Percentiles rank a stretch among this genome's conserved stretches.
These are phyloP conservation scores for Polyplosphaeria fusca DNA, from an alignment of 495 filamentous ascomycete species.

Conservation along the genomic window DNA sequence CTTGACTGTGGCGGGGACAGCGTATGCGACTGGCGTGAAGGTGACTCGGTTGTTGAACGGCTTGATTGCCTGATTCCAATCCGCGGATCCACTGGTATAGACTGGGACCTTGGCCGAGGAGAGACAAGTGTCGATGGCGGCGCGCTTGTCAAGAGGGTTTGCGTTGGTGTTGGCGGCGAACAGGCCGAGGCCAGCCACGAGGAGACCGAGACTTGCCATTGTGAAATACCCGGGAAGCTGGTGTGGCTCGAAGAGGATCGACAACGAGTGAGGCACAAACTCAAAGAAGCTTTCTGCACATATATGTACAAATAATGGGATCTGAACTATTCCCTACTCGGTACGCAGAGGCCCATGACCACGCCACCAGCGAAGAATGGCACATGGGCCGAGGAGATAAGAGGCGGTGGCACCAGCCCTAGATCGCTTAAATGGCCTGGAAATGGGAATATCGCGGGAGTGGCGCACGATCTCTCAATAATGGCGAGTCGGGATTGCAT, in stretches of 20 bases:
- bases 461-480: too few species aligned
- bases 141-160: constrained; percentile 9
- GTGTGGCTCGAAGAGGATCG: constrained; percentile 5
- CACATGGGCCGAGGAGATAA: too few species aligned
- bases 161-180: constrained; percentile 5
- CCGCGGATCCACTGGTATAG: constrained; percentile 2
- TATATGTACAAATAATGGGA: not conserved
- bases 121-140: constrained; percentile 16
- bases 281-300: not conserved
- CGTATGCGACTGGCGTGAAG: constrained; percentile 59
- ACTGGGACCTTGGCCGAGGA: constrained; percentile 2
- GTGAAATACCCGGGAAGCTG: not conserved
- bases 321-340: not conserved
- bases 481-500: too few species aligned
- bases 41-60: constrained; percentile 63
- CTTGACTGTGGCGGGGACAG: constrained; percentile 54
- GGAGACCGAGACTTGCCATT: constrained; percentile 1
- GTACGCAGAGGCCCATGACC: too few species aligned
- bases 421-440: too few species aligned
- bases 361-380: too few species aligned
- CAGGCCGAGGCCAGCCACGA: constrained; percentile 10
- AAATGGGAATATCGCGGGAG: too few species aligned
- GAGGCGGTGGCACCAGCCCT: too few species aligned
- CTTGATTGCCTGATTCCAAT: constrained; percentile 16
- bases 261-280: constrained; percentile 1